These are phyloP conservation scores for Phytophthora cactorum DNA, from an alignment of 352 stramenopile species.

Conservation along the genomic window DNA sequence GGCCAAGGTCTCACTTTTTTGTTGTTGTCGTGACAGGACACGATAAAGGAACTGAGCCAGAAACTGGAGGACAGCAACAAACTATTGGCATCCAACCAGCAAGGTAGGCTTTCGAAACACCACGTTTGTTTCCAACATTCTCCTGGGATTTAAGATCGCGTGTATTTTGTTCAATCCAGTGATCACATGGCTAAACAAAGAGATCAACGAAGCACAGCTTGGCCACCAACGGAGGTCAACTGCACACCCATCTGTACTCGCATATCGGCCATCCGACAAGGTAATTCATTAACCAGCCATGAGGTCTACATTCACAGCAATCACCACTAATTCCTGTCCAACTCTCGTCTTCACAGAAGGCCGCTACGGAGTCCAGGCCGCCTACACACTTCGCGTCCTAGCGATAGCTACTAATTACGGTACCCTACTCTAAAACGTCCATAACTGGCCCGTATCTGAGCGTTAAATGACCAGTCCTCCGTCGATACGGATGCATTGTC, in stretches of 20 bases:
- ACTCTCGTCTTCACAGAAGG: slow-evolving; percentile 15
- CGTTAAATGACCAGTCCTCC: slow-evolving; percentile 76
- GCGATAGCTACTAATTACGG: neutral
- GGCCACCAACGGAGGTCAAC: slow-evolving; percentile 65
- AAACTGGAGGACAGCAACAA: slow-evolving; percentile 92
- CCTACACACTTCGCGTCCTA: neutral
- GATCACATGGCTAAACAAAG: slow-evolving; percentile 92
- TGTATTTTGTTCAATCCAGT: slow-evolving; percentile 48
- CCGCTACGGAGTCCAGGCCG: slow-evolving; percentile 22
- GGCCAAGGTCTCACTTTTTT: neutral
- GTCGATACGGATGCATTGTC: slow-evolving; percentile 83
- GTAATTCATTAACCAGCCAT: slow-evolving; percentile 14
- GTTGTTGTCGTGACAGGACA: slow-evolving; percentile 37
- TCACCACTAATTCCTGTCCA: neutral
- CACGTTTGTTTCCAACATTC: neutral
- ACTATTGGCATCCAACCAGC: slow-evolving; percentile 87
- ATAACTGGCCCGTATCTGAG: too few relatives aligned
- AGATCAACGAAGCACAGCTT: slow-evolving; percentile 91
- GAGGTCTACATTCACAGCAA: too few relatives aligned
- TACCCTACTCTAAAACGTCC: slow-evolving; percentile 14
- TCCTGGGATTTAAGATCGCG: neutral
- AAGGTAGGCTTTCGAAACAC: slow-evolving; percentile 52
- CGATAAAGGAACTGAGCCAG: slow-evolving; percentile 74
- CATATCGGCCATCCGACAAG: slow-evolving; percentile 67
- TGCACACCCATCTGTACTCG: slow-evolving; percentile 73